Base-by-base conservation (phyloP, 306 rosid genomes). In the Psophocarpus tetragonolobus region DNA sequence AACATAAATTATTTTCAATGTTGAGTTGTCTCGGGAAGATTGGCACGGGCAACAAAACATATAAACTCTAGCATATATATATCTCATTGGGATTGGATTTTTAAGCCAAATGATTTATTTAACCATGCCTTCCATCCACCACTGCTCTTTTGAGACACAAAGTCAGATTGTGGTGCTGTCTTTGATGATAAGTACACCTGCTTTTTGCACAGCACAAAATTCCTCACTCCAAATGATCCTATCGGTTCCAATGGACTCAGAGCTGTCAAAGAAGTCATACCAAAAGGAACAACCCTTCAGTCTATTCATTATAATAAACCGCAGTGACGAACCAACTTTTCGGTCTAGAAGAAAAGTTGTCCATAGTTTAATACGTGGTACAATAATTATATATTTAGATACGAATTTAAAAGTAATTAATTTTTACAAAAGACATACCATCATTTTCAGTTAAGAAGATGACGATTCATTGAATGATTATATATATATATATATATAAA, bases 91-190 rank as follows among this genome's bases (percentile, higher is more conserved):
- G 84, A 69, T 12, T 38, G 2, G 11, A 82, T 45, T 68, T 85
- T 85, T 0, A 78, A 77, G 8, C 73, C 6, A 57, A 90, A 80
- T 35, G 84, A 84, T 26, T 80, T 87, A 68, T 80, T 73, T 1
- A 87, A 70, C 92, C 90, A 89, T 33, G 85, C 77, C 53, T 87
- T 91, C 88, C 88, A 89, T 30, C 87, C 79, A 71, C 84, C 17
- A 35, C 45, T 75, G 30, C 75, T 82, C 74, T 89, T 91, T 20
- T 26, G 83, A 80, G 86, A 17, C 5, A 78, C 68, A 13, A 56
- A 11, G 15, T 87, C 74, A 32, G 89, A 58, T 69, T 60, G 75
- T 45, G 80, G 83, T 56, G 57, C 73, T 65, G 85, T 26, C 48
- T 76, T 76, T 11, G 83, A 73, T n/a, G 81, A 68, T 47, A 77